A percentile compares a stretch with the other conserved stretches of the same genome.
Conservation (phyloP, 768 basidiomycete species). For the Lactarius pseudohatsudake region DNA sequence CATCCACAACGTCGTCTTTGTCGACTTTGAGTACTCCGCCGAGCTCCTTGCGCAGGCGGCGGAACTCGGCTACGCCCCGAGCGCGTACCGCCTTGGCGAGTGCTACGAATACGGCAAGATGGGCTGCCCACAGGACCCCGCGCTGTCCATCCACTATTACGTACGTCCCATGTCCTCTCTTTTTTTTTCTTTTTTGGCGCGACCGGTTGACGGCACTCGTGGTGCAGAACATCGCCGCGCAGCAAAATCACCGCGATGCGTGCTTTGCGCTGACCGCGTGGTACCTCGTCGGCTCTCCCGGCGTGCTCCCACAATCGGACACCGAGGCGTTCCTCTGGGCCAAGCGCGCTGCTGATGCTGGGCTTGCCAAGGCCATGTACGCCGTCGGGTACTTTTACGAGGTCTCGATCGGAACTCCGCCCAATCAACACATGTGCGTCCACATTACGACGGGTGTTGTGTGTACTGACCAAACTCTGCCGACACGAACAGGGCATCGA, state of each 20-base stretch:
- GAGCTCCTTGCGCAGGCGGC: slow-evolving; percentile 94
- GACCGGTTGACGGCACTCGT: not conserved
- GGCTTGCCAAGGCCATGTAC: slow-evolving; percentile 94
- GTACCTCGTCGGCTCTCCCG: slow-evolving; percentile 98
- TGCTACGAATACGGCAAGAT: slow-evolving; percentile 99
- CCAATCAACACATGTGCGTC: slow-evolving; percentile 67
- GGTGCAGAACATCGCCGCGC: slow-evolving; percentile 90
- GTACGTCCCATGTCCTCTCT: slow-evolving; percentile 50
- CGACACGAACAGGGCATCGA: slow-evolving; percentile 52
- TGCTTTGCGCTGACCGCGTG: slow-evolving; percentile 98
- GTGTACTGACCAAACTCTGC: not conserved
- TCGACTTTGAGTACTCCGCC: slow-evolving; percentile 92
- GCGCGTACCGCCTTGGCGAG: slow-evolving; percentile 93
- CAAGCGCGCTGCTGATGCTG: slow-evolving; percentile 89
- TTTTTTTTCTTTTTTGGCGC: not conserved
- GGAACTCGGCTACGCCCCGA: slow-evolving; percentile 94
- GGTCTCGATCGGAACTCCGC: slow-evolving; percentile 83
- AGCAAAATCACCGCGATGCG: slow-evolving; percentile 94
- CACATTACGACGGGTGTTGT: too few species aligned
- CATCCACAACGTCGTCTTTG: slow-evolving; percentile 96
- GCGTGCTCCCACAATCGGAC: slow-evolving; percentile 96
- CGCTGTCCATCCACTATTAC: slow-evolving; percentile 98
- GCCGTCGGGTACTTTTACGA: slow-evolving; percentile 97
- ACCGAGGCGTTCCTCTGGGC: slow-evolving; percentile 99
- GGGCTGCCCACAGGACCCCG: slow-evolving; percentile 96